Percentiles rank a stretch among this genome's conserved stretches.
These are phyloP conservation scores for Medicago ruthenica DNA, from an alignment of 306 rosid species.

Conservation along the genomic window DNA sequence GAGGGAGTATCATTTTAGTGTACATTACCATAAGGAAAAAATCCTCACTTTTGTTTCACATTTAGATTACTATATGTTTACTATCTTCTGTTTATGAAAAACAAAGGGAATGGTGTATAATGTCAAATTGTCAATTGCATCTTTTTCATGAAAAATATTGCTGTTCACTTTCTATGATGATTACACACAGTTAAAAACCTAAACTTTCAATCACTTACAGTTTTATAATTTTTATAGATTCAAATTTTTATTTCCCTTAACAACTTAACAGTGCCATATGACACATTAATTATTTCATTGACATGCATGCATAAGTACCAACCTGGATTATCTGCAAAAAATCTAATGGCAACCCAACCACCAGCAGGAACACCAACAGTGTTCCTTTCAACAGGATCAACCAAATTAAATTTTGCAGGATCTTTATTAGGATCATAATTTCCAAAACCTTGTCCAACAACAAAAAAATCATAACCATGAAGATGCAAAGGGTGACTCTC, in stretches of 20 bases:
- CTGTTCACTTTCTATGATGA: background rate
- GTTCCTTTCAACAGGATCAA: slow-evolving; percentile 79
- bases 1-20: no score
- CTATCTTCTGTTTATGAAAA: no score
- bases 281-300: background rate
- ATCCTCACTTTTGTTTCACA: no score
- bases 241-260: background rate
- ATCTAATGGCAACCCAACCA: slow-evolving; percentile 84
- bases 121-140: no score
- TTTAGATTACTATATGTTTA: no score
- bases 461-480: slow-evolving; percentile 76
- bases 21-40: no score
- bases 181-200: background rate
- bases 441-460: slow-evolving; percentile 87
- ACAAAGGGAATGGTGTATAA: no score
- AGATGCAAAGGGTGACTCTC: slow-evolving; percentile 94
- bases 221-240: background rate
- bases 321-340: slow-evolving; percentile 88
- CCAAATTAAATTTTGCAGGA: slow-evolving; percentile 66
- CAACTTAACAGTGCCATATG: background rate
- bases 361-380: slow-evolving; percentile 70
- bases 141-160: no score
- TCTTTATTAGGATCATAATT: slow-evolving; percentile 68
- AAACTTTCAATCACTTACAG: background rate
- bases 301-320: background rate